These are phyloP conservation scores for Deinandra increscens DNA, from an alignment of 129 eudicot species.

Conservation along the genomic window DNA sequence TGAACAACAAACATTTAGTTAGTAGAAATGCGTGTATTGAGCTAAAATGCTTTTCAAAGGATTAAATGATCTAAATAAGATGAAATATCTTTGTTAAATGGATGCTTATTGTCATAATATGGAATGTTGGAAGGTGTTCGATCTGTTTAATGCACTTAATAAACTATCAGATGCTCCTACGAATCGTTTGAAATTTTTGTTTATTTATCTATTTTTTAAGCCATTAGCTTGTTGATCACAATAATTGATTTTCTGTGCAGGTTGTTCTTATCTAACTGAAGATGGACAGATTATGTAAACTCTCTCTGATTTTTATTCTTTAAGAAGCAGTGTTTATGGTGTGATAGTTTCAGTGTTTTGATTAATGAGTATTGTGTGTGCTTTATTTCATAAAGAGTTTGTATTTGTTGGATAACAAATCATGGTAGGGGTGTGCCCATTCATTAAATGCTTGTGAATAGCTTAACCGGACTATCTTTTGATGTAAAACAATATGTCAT, in stretches of 20 bases:
- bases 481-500: not conserved
- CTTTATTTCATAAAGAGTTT: slow-evolving; percentile 23
- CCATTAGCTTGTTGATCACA: slow-evolving; percentile 1
- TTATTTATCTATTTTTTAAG: not conserved
- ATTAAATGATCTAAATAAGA: too few relatives aligned
- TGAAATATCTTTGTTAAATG: not conserved
- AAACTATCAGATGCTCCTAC: too few relatives aligned
- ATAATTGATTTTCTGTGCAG: slow-evolving; percentile 20
- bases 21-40: too few relatives aligned
- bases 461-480: slow-evolving; percentile 19
- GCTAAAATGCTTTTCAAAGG: too few relatives aligned
- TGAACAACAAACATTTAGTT: too few relatives aligned
- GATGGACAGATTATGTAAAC: not conserved
- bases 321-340: slow-evolving; percentile 19
- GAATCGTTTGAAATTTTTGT: too few relatives aligned
- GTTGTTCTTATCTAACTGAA: slow-evolving; percentile 11
- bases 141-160: too few relatives aligned
- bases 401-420: slow-evolving; percentile 19
- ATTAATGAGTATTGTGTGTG: slow-evolving; percentile 20
- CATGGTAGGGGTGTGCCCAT: slow-evolving; percentile 1
- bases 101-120: too few relatives aligned
- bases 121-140: too few relatives aligned
- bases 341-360: slow-evolving; percentile 22
- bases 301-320: slow-evolving; percentile 4
- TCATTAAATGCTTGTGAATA: slow-evolving; percentile 30